A percentile compares a stretch with the other conserved stretches of the same genome.
These are phyloP conservation scores for thale cress (Arabidopsis thaliana) DNA, from an alignment of 345 rosid genomes.

Conservation along the genomic window TAIR10.1 NC_003071.7:16909501-16910000, in stretches of 20 bases:
- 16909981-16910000: slow-evolving; percentile 5
- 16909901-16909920: slow-evolving; percentile 16
- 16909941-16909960: slow-evolving; percentile 6
- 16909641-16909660: too few relatives aligned
- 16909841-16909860: too few relatives aligned
- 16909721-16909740: too few relatives aligned
- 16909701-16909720: too few relatives aligned
- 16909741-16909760: too few relatives aligned
- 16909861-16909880: background rate
- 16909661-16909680: too few relatives aligned
- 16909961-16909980: slow-evolving; percentile 37
- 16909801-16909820: too few relatives aligned
- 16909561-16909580: slow-evolving; percentile 30
- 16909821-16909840: too few relatives aligned
- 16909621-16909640: background rate
- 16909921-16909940: background rate
- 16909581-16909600: slow-evolving; percentile 31
- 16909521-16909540: background rate
- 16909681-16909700: too few relatives aligned
- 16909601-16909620: slow-evolving; percentile 22
- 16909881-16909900: slow-evolving; percentile 21
- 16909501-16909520: slow-evolving; percentile 20
- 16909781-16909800: too few relatives aligned
- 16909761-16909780: too few relatives aligned
- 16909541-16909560: slow-evolving; percentile 21